Percentiles rank a stretch among this genome's conserved stretches.
These are phyloP conservation scores for Colletotrichum karsti DNA, from an alignment of 2,329 filamentous ascomycete species.

Conservation along the genomic window DNA sequence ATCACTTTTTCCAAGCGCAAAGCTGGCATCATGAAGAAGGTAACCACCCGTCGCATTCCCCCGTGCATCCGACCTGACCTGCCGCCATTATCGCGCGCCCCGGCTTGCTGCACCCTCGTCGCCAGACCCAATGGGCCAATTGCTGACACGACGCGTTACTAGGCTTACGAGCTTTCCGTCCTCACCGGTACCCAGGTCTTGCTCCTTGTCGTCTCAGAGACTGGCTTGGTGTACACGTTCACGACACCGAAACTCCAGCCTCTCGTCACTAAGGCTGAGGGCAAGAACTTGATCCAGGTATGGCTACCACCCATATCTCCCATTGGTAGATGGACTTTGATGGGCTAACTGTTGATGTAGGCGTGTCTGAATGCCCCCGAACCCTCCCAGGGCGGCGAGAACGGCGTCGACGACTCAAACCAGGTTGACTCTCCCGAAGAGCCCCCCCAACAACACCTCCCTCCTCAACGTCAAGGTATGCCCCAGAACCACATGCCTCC, in stretches of 20 bases:
- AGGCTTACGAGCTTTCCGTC: slow-evolving; percentile 98
- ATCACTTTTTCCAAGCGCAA: slow-evolving; percentile 99
- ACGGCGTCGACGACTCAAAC: slow-evolving; percentile 79
- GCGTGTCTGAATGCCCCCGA: slow-evolving; percentile 97
- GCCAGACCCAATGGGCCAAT: not conserved
- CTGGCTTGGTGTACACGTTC: slow-evolving; percentile 96
- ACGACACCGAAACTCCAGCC: slow-evolving; percentile 98
- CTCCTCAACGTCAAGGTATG: slow-evolving; percentile 73
- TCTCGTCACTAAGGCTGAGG: slow-evolving; percentile 96
- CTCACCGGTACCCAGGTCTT: slow-evolving; percentile 98
- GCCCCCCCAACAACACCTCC: slow-evolving; percentile 78
- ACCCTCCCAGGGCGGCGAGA: slow-evolving; percentile 81
- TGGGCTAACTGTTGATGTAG: slow-evolving; percentile 55
- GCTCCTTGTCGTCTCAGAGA: slow-evolving; percentile 95
- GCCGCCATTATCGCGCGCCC: not conserved
- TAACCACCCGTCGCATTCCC: slow-evolving; percentile 44
- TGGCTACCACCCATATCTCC: slow-evolving; percentile 37
- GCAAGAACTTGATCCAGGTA: slow-evolving; percentile 99
- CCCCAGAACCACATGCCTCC: slow-evolving; percentile 72
- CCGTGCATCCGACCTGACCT: not conserved
- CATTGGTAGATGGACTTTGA: too few species aligned
- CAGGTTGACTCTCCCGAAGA: slow-evolving; percentile 93
- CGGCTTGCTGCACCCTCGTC: not conserved
- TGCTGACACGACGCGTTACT: slow-evolving; percentile 16
- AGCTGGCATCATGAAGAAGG: slow-evolving; percentile 99